Evolutionary conservation across 805 yeast species (phyloP).

Genomic region (Schwanniomyces pseudopolymorphus): DNA sequence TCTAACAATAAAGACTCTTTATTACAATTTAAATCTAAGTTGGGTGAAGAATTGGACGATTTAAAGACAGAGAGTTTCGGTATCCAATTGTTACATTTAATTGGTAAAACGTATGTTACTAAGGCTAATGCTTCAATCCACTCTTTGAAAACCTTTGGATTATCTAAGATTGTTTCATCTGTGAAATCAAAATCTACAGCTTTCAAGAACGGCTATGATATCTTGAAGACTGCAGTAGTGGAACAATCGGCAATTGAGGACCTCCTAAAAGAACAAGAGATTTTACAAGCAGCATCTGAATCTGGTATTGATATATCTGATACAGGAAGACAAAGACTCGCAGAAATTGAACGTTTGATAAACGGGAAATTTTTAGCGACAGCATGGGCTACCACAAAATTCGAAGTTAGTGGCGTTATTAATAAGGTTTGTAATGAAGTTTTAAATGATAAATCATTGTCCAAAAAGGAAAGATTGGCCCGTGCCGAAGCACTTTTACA

Average conservation of each 20-base stretch:
- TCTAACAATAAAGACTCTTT: constrained; percentile 61
- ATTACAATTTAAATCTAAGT: constrained; percentile 50
- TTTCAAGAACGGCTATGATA: constrained; percentile 79
- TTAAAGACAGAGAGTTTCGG: constrained; percentile 96
- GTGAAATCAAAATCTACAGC: constrained; percentile 82
- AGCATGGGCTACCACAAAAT: constrained; percentile 92
- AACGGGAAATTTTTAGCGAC: constrained; percentile 90
- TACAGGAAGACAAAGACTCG: constrained; percentile 41
- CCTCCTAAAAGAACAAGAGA: constrained; percentile 69
- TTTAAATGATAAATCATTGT: constrained; percentile 57
- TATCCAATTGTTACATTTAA: constrained; percentile 75
- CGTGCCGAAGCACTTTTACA: constrained; percentile 79
- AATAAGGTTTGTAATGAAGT: constrained; percentile 61
- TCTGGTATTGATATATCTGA: constrained; percentile 30
- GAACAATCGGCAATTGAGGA: constrained; percentile 75
- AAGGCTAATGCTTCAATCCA: constrained; percentile 74
- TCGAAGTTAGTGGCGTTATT: constrained; percentile 85
- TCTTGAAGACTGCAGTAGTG: constrained; percentile 81
- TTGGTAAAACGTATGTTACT: constrained; percentile 74
- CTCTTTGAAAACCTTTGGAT: constrained; percentile 80
- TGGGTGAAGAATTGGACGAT: constrained; percentile 67
- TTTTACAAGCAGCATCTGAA: constrained; percentile 22
- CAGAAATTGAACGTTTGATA: constrained; percentile 76
- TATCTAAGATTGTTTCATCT: constrained; percentile 78
- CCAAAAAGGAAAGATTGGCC: constrained; percentile 58